phyloP scores from a whole-genome alignment of 257 asterid genomes.

The Ilex asprella region DNA sequence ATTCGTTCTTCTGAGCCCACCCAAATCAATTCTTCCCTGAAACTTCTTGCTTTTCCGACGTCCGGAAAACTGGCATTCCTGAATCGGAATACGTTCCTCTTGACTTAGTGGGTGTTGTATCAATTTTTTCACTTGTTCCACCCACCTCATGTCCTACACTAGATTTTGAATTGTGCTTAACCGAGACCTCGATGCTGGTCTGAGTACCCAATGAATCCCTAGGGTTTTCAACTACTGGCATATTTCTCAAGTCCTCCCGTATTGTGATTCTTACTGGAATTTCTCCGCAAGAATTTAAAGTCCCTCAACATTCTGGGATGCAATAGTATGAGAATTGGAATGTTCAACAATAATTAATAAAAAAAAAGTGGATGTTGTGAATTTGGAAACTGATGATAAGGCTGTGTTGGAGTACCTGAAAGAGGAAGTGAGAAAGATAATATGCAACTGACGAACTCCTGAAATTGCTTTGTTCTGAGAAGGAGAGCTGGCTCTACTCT shows the following conservation, averaged over 20 bases:
- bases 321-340: neutral
- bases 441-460: constrained; percentile 39
- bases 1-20: constrained; percentile 62
- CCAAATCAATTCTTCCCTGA: constrained; percentile 38
- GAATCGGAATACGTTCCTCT: constrained; percentile 37
- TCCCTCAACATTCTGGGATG: constrained; percentile 79
- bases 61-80: constrained; percentile 33
- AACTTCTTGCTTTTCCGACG: constrained; percentile 63
- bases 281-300: constrained; percentile 70
- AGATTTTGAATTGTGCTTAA: constrained; percentile 47
- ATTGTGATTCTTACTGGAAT: constrained; percentile 47
- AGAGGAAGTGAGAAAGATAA: constrained; percentile 53
- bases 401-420: constrained; percentile 35
- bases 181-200: constrained; percentile 60
- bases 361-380: neutral
- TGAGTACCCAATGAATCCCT: constrained; percentile 46
- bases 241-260: constrained; percentile 83
- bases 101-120: constrained; percentile 67
- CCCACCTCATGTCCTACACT: constrained; percentile 36
- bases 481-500: neutral
- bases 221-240: constrained; percentile 43
- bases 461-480: constrained; percentile 36
- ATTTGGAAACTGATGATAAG: constrained; percentile 2
- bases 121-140: constrained; percentile 35
- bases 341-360: neutral